A percentile compares a stretch with the other conserved stretches of the same genome.
Conservation (phyloP, 2,329 filamentous ascomycete genomes). For the Botrytis tulipae region DNA sequence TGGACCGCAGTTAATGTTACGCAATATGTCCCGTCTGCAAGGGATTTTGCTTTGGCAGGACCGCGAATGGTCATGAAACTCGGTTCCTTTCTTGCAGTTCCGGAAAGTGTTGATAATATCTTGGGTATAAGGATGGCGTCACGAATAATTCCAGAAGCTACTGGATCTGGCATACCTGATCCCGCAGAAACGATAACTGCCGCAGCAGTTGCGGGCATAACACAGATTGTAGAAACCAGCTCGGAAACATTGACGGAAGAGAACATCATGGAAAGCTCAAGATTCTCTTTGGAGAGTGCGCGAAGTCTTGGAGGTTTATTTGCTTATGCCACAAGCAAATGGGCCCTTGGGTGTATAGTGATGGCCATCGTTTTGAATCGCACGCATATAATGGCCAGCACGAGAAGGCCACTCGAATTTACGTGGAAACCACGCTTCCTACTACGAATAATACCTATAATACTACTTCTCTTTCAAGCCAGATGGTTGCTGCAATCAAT, state of each 20-base stretch:
- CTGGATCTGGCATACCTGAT: conserved; percentile 45
- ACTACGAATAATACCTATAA: conserved; percentile 68
- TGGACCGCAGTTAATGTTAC: conserved; percentile 52
- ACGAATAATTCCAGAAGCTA: conserved; percentile 59
- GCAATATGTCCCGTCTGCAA: conserved; percentile 61
- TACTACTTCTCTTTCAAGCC: conserved; percentile 68
- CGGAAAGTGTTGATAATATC: conserved; percentile 58
- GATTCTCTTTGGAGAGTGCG: conserved; percentile 56
- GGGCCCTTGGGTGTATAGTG: conserved; percentile 84
- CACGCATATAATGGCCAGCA: conserved; percentile 90
- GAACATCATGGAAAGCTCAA: conserved; percentile 46
- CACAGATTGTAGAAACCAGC: conserved; percentile 30
- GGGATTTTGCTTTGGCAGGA: conserved; percentile 66
- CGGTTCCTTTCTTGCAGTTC: conserved; percentile 59
- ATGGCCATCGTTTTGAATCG: conserved; percentile 87
- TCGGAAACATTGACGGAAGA: conserved; percentile 39
- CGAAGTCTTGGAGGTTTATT: conserved; percentile 83
- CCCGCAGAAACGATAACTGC: conserved; percentile 41
- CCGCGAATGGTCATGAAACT: conserved; percentile 69
- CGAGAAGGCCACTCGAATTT: conserved; percentile 74
- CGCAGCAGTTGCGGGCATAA: conserved; percentile 44
- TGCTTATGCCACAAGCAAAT: conserved; percentile 85
- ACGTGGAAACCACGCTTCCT: conserved; percentile 69
- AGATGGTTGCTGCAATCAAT: conserved; percentile 75
- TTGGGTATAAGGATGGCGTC: conserved; percentile 53